Evolutionary conservation across 2,329 filamentous ascomycete genomes (phyloP).

Genomic region (Aspergillus quadricinctus): DNA sequence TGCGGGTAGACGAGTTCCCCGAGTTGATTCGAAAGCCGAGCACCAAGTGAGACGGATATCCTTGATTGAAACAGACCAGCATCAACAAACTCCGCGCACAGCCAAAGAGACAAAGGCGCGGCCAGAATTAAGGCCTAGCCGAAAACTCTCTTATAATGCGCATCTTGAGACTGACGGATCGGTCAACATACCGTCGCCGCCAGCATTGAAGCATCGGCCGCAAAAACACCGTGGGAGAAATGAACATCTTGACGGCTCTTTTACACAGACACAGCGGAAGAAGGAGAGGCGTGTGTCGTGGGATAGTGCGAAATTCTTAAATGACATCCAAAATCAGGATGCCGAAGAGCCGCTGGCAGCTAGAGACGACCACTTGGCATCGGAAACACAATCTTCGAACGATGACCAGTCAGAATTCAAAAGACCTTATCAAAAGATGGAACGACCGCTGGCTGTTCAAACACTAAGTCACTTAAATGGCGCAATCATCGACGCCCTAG

Average conservation of each 20-base stretch:
- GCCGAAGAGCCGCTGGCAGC: slow-evolving; percentile 6
- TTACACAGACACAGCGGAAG: slow-evolving; percentile 20
- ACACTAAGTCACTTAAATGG: slow-evolving; percentile 33
- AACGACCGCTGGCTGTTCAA: slow-evolving; percentile 22
- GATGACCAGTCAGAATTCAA: slow-evolving; percentile 15
- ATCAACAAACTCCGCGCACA: slow-evolving; percentile 30
- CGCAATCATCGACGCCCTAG: slow-evolving; percentile 36
- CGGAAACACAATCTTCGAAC: slow-evolving; percentile 16
- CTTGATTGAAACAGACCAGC: slow-evolving; percentile 33
- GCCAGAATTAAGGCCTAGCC: slow-evolving; percentile 25
- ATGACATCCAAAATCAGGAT: slow-evolving; percentile 19
- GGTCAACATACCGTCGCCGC: slow-evolving; percentile 33
- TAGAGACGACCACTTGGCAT: slow-evolving; percentile 10
- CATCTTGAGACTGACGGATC: slow-evolving; percentile 24
- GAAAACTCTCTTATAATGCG: slow-evolving; percentile 30
- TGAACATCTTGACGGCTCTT: slow-evolving; percentile 16
- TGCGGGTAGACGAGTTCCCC: slow-evolving; percentile 22
- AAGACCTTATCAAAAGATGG: slow-evolving; percentile 5
- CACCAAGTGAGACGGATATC: slow-evolving; percentile 39
- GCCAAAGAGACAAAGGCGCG: slow-evolving; percentile 30
- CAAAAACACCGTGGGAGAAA: slow-evolving; percentile 35
- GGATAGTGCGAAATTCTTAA: slow-evolving; percentile 35
- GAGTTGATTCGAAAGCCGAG: slow-evolving; percentile 36
- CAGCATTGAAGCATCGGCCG: slow-evolving; percentile 36
- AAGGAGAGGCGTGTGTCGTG: slow-evolving; percentile 34